These are phyloP conservation scores for Dendrothele bispora DNA, from an alignment of 768 basidiomycete species.

Conservation along the genomic window DNA sequence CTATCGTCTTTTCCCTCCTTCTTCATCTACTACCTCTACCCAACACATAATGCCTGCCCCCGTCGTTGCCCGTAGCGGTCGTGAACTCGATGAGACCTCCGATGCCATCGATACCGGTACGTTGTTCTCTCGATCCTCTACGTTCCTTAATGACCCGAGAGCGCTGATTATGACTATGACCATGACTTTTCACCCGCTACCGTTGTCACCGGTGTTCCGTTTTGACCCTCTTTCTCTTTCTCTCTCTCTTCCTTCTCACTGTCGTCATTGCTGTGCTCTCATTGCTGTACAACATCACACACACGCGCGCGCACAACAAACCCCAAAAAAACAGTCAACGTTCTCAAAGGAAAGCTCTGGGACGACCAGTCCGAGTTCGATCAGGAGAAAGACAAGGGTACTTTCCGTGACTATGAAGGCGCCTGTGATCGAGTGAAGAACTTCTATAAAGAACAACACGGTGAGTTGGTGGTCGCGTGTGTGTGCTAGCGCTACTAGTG, in stretches of 20 bases:
- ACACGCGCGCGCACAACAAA: no score
- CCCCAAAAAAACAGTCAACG: no score
- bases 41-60: constrained; percentile 3
- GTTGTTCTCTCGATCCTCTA: background rate
- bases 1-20: background rate
- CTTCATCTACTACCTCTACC: background rate
- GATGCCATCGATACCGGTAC: constrained; percentile 51
- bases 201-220: background rate
- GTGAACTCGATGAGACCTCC: constrained; percentile 41
- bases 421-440: constrained; percentile 78
- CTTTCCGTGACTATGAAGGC: constrained; percentile 71
- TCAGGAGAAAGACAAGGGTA: constrained; percentile 60
- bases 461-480: no score
- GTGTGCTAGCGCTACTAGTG: no score
- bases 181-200: no score
- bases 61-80: background rate
- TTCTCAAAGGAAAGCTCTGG: constrained; percentile 62
- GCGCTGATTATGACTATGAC: no score
- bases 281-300: no score
- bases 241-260: no score
- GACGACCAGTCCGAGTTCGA: constrained; percentile 59
- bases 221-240: background rate
- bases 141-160: no score
- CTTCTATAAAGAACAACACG: constrained; percentile 80
- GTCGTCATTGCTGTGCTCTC: no score